These are phyloP conservation scores for Rhododendron simsii DNA, from an alignment of 148 eudicot species.

Conservation along the genomic window DNA sequence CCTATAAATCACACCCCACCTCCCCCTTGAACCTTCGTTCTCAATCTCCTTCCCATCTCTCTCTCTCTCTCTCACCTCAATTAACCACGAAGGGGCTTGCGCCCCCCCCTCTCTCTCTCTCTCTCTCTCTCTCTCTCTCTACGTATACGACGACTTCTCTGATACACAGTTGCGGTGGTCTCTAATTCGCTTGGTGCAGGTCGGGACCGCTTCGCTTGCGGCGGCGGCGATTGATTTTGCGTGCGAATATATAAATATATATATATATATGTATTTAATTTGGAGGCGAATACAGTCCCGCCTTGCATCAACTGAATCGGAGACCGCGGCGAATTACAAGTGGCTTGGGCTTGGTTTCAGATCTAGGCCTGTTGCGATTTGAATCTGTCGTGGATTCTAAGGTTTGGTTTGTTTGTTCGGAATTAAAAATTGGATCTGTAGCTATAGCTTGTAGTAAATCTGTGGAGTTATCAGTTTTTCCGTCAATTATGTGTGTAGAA, in stretches of 20 bases:
- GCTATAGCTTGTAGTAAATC: not conserved
- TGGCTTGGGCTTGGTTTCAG: not conserved
- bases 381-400: not conserved
- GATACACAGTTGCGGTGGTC: conserved; percentile 44
- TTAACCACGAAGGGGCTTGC: not conserved
- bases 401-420: not conserved
- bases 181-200: conserved; percentile 99
- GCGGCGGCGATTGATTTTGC: not conserved
- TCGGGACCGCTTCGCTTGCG: conserved; percentile 70
- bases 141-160: not conserved
- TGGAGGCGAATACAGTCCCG: conserved; percentile 38
- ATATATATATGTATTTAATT: not conserved
- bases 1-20: conserved; percentile 16
- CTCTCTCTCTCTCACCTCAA: not conserved
- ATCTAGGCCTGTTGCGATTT: conserved; percentile 4
- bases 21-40: not conserved
- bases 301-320: conserved; percentile 88
- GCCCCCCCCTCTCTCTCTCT: not conserved
- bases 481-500: not conserved
- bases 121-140: not conserved
- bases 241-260: not conserved
- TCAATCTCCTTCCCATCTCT: not conserved
- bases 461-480: not conserved
- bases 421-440: not conserved
- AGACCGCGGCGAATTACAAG: conserved; percentile 28